Conservation (phyloP, 345 rosid genomes). For the Leavenworthia alabamica region DNA sequence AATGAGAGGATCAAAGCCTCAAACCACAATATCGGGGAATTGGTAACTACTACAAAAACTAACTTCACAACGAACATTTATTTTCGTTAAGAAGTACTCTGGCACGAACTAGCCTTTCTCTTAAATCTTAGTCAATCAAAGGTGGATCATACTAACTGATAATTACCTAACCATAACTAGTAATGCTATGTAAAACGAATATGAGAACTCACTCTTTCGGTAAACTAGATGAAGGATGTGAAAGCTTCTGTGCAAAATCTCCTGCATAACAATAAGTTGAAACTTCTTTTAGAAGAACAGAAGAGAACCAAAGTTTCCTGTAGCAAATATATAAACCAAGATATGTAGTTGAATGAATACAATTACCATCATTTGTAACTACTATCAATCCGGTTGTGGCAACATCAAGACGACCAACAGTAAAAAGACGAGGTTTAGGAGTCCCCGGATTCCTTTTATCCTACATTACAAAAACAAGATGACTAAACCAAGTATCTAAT, state of each 20-base stretch:
- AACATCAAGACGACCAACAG: constrained; percentile 97
- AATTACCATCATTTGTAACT: constrained; percentile 83
- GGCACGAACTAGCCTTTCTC: no score
- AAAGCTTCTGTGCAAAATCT: constrained; percentile 75
- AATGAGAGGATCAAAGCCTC: neutral
- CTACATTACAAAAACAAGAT: constrained; percentile 29
- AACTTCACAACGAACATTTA: no score
- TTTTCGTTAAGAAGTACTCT: no score
- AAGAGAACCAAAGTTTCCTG: neutral
- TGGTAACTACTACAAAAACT: no score
- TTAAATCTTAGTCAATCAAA: no score
- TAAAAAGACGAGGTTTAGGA: constrained; percentile 81
- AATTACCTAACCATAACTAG: neutral
- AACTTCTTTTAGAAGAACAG: constrained; percentile 1
- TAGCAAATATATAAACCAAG: constrained; percentile 4
- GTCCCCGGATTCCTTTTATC: constrained; percentile 58
- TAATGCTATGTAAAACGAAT: neutral
- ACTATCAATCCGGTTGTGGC: constrained; percentile 84
- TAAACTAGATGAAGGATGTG: constrained; percentile 87
- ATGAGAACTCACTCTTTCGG: constrained; percentile 63
- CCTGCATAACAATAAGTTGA: constrained; percentile 39
- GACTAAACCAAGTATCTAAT: neutral
- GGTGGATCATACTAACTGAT: no score
- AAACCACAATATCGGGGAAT: constrained; percentile 6
- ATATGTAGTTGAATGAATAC: neutral